Evolutionary conservation across 371 early-diverging fungal species (phyloP).

Genomic region (Rhizoclosmatium hyalinum): DNA sequence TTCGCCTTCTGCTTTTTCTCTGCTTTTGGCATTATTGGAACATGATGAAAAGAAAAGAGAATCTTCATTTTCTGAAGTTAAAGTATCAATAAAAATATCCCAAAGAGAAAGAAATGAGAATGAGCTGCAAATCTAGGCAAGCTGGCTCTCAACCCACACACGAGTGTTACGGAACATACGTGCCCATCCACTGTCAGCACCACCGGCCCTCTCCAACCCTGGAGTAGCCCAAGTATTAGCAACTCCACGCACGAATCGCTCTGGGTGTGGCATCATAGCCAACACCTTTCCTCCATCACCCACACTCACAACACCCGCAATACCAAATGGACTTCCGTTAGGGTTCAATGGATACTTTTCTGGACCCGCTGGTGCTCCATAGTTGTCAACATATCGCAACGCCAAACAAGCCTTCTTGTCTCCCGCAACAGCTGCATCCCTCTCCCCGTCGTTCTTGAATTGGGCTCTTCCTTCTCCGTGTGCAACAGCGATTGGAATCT

Average conservation of each 20-base stretch:
- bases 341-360: slow-evolving; percentile 90
- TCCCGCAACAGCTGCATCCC: slow-evolving; percentile 49
- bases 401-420: slow-evolving; percentile 44
- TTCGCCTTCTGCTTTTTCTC: not conserved
- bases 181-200: slow-evolving; percentile 48
- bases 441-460: slow-evolving; percentile 61
- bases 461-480: slow-evolving; percentile 96
- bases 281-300: slow-evolving; percentile 84
- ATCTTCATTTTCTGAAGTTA: not conserved
- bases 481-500: slow-evolving; percentile 91
- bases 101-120: too few species aligned
- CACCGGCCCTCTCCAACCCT: slow-evolving; percentile 29
- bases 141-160: slow-evolving; percentile 40
- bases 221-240: slow-evolving; percentile 80
- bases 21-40: too few species aligned
- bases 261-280: slow-evolving; percentile 98
- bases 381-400: slow-evolving; percentile 82
- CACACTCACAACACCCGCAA: slow-evolving; percentile 79
- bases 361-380: slow-evolving; percentile 65
- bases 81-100: not conserved
- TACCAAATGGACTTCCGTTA: slow-evolving; percentile 87
- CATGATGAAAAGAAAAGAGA: not conserved
- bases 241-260: slow-evolving; percentile 83
- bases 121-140: too few species aligned
- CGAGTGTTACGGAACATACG: slow-evolving; percentile 51